Base-by-base conservation (phyloP, 495 filamentous ascomycete genomes). In the Penicillium paxilli region DNA sequence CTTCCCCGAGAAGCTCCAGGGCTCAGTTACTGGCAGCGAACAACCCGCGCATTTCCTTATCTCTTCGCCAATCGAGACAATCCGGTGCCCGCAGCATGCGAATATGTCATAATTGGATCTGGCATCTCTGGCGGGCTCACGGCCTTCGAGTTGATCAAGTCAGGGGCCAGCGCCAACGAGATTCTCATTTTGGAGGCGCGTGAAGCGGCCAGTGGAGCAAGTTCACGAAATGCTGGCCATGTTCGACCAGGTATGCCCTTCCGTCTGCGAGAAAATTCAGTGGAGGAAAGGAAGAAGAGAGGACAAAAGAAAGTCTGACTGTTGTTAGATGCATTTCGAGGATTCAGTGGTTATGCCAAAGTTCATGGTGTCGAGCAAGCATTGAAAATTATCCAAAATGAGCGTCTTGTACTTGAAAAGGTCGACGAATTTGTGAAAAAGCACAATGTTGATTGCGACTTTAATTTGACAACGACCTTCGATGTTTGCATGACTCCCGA, bases 21-120 rank as follows among this genome's bases (percentile, higher is more conserved):
- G 25, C 40, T 67, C 24, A 69, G 67, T 21, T 69, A 65, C 41
- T 70, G 67, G 67, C 67, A 70, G 21, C 65, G 60, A n/a, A 70
- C 67, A 2, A 70, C 65, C 16, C 65, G 67, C 16, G 56, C 49
- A 19, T 70, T 63, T 30, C 60, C 56, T 2, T 35, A 62, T 54
- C 35, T 70, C 6, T 47, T 59, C 26, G 60, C 56, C 11, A 64
- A 70, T 35, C 41, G 46, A 5, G 5, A 58, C 11, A 22, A 9
- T 5, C 2, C 40, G 1, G 54, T 66, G 1, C 65, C 63, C 5
- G 11, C 58, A 1, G 19, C 7, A 0, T 21, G 50, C 12, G 60
- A 63, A 51, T 70, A 66, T 44, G 56, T 66, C 3, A 24, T 70
- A 20, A 59, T 70, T 11, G 67, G 67, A 4, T 70, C 67, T 9